These are phyloP conservation scores for Emmonsia crescens DNA, from an alignment of 2,329 filamentous ascomycete genomes.

Conservation along the genomic window DNA sequence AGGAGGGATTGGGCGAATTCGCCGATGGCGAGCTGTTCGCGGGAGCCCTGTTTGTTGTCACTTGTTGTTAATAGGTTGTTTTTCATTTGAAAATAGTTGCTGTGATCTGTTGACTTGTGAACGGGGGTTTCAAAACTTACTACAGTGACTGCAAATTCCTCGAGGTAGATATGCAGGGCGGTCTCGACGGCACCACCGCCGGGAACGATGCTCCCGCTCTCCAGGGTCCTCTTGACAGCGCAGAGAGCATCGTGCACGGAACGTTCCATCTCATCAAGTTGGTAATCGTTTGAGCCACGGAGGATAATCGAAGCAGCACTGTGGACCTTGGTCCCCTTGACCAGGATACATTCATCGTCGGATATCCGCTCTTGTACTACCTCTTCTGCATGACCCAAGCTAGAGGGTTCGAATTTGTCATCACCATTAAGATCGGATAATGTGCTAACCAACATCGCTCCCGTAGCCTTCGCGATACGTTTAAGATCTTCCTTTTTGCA, in stretches of 20 bases:
- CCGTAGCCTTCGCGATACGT: conserved; percentile 90
- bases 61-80: not conserved
- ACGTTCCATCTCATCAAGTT: conserved; percentile 97
- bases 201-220: conserved; percentile 93
- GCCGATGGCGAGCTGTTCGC: conserved; percentile 94
- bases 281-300: conserved; percentile 89
- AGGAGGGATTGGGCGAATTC: conserved; percentile 95
- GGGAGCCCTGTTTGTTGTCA: conserved; percentile 50
- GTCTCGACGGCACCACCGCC: conserved; percentile 96
- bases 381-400: conserved; percentile 84
- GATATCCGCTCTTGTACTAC: conserved; percentile 98
- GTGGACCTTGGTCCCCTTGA: conserved; percentile 91
- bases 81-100: not conserved
- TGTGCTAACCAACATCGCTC: conserved; percentile 83
- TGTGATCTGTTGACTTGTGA: not conserved
- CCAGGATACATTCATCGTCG: conserved; percentile 93
- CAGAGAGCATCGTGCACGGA: conserved; percentile 95
- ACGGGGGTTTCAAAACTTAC: conserved; percentile 34
- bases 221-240: conserved; percentile 91
- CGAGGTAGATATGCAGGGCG: conserved; percentile 96
- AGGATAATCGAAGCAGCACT: conserved; percentile 94
- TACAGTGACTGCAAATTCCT: conserved; percentile 96
- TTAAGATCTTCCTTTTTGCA: conserved; percentile 98
- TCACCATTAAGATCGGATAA: conserved; percentile 95
- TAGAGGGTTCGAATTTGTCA: conserved; percentile 86